These are phyloP conservation scores for Dendrocalamus sinicus DNA, from an alignment of 176 grass and related monocot species.

Conservation along the genomic window DNA sequence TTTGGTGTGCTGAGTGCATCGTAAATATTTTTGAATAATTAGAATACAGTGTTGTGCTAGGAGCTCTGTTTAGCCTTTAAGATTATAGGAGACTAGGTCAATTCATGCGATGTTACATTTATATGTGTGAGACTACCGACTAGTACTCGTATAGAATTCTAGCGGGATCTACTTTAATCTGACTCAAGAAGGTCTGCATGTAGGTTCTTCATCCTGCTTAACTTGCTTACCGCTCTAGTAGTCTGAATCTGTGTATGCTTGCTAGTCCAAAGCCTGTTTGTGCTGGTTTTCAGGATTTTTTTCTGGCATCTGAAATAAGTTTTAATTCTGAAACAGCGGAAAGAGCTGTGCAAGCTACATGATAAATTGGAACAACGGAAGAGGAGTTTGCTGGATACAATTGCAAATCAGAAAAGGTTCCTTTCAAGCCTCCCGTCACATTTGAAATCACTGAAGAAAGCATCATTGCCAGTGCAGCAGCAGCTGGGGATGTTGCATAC, in stretches of 20 bases:
- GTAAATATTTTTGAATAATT: background rate
- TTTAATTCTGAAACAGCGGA: conserved; percentile 62
- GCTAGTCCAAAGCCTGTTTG: conserved; percentile 10
- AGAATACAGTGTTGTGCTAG: background rate
- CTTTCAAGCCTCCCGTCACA: conserved; percentile 91
- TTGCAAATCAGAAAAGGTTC: conserved; percentile 85
- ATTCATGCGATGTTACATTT: background rate
- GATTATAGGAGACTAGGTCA: background rate
- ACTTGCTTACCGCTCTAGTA: background rate
- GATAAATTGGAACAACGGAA: conserved; percentile 80
- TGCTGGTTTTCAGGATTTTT: conserved; percentile 20
- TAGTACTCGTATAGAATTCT: background rate
- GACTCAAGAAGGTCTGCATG: background rate
- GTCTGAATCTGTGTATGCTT: conserved; percentile 10
- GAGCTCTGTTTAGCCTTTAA: background rate
- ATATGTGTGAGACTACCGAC: background rate
- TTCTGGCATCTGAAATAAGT: conserved; percentile 38
- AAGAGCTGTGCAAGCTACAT: conserved; percentile 85
- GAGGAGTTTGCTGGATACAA: conserved; percentile 64
- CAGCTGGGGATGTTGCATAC: conserved; percentile 90
- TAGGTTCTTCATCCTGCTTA: conserved; percentile 5
- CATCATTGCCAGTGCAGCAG: conserved; percentile 93
- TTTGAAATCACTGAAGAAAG: conserved; percentile 99
- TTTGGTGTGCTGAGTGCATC: background rate
- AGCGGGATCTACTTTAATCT: background rate